phyloP scores from a whole-genome alignment of 257 asterid species.

The Primulina huaijiensis region DNA sequence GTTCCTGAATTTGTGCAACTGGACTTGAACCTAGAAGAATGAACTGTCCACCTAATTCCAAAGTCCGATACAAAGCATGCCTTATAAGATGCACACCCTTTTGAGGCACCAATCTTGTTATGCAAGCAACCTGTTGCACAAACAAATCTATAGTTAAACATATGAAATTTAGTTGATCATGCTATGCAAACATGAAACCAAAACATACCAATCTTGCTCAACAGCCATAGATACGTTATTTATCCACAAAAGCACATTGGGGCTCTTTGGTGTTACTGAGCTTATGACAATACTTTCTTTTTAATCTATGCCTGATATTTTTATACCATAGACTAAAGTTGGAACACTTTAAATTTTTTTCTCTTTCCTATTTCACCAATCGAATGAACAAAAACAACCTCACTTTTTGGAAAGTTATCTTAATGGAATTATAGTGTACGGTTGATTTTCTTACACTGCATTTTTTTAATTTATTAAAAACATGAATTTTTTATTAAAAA shows the following conservation, averaged over 20 bases:
- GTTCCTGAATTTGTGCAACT: conserved; percentile 83
- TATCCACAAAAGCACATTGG: neutral
- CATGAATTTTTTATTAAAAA: neutral
- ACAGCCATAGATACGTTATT: conserved; percentile 1
- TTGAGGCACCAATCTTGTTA: conserved; percentile 96
- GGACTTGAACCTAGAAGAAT: conserved; percentile 99
- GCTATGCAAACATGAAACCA: neutral
- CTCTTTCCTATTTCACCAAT: too few relatives aligned
- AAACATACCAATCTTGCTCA: conserved; percentile 1
- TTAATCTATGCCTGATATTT: neutral
- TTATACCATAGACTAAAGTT: too few relatives aligned
- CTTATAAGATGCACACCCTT: conserved; percentile 96
- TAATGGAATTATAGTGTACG: too few relatives aligned
- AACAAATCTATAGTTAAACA: conserved; percentile 5
- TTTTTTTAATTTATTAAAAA: too few relatives aligned
- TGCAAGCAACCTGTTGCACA: conserved; percentile 76
- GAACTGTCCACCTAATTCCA: conserved; percentile 94
- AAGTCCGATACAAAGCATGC: conserved; percentile 80
- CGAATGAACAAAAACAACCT: too few relatives aligned
- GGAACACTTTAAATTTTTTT: too few relatives aligned
- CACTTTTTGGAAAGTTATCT: too few relatives aligned
- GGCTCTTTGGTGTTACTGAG: neutral
- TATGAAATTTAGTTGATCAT: conserved; percentile 8
- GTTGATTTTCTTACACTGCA: too few relatives aligned
- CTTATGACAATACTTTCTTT: neutral